Conservation (phyloP, 2,329 filamentous ascomycete species). For the Zalaria sp. region DNA sequence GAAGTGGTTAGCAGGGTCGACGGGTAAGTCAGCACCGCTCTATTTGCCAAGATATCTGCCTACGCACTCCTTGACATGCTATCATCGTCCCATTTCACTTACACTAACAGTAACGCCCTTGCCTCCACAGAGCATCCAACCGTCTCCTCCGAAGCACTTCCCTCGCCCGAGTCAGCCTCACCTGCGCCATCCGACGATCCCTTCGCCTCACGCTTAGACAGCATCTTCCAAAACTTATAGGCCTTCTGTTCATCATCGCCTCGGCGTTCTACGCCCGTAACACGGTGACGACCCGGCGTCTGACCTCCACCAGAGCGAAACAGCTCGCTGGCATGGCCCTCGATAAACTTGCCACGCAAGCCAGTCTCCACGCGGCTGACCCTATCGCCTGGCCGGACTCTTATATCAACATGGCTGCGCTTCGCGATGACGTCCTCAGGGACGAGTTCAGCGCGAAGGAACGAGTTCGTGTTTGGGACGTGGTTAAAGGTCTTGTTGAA, state of each 20-base stretch:
- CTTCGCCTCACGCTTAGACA: conserved; percentile 67
- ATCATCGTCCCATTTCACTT: conserved; percentile 7
- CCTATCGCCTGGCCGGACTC: conserved; percentile 52
- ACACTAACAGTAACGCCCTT: conserved; percentile 75
- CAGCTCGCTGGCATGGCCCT: conserved; percentile 73
- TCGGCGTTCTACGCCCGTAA: conserved; percentile 49
- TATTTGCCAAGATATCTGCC: too few relatives aligned
- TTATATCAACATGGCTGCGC: conserved; percentile 75
- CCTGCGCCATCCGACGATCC: conserved; percentile 65
- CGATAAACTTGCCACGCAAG: conserved; percentile 69
- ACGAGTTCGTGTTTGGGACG: conserved; percentile 70
- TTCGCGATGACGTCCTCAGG: conserved; percentile 81
- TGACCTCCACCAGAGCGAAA: conserved; percentile 61
- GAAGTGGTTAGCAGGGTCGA: conserved; percentile 43
- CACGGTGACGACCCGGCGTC: conserved; percentile 47
- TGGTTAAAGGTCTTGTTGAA: conserved; percentile 74
- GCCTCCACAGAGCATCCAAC: conserved; percentile 58
- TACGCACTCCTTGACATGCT: too few relatives aligned
- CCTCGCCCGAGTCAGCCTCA: conserved; percentile 81
- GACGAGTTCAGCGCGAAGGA: conserved; percentile 64
- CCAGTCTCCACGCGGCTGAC: conserved; percentile 57
- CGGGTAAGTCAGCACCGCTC: conserved; percentile 36
- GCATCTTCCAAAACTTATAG: conserved; percentile 72
- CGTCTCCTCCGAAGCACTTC: conserved; percentile 63
- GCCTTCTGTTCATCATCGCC: conserved; percentile 36